Evolutionary conservation across 2,329 filamentous ascomycete genomes (phyloP), one percentile per base, ranked within the genome.

Genomic region (Clonostachys rosea): DNA sequence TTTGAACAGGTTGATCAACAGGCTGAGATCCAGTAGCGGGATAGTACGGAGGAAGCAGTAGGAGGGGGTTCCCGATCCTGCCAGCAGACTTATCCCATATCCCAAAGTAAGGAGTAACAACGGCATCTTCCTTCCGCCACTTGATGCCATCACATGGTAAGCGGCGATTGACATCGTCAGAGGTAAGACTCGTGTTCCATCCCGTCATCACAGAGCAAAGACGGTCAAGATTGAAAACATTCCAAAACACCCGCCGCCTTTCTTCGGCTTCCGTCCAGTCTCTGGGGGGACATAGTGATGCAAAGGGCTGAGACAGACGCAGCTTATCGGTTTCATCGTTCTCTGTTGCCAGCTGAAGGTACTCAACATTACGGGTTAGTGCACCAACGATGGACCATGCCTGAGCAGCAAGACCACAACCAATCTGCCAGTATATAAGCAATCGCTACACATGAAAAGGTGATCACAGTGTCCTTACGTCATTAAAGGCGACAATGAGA

Each of bases 71-170:
- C 5, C 66, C 68, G 12, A 70, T 67, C 17, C 58, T 64, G 5
- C 59, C 68, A 0, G 59, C 58, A 0, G 69, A 67, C 5, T 61
- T 58, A 36, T 75, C 70, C 64, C 68, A 71, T 6, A 75, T 71
- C 1, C 70, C 68, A 16, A 74, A 71, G 47, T 64, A 75, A 0
- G 71, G 70, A 0, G 71, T 71, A 1, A 53, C 49, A 0, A 71
- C 66, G 1, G 67, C 57, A 49, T 70, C 51, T 49, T 64, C 56
- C 41, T 64, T 62, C 16, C 63, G 60, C 72, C 72, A 74, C 5
- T 65, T 52, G 0, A 58, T 61, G 1, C 72, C 71, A 20, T 73
- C 70, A 6, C 62, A 62, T 0, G 62, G 62, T 0, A 65, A 47
- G 10, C 61, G 51, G 20, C 60, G 52, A 0, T 56, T 52, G 5